Conservation (phyloP, 2,329 filamentous ascomycete genomes). For the Claviceps sp. region DNA sequence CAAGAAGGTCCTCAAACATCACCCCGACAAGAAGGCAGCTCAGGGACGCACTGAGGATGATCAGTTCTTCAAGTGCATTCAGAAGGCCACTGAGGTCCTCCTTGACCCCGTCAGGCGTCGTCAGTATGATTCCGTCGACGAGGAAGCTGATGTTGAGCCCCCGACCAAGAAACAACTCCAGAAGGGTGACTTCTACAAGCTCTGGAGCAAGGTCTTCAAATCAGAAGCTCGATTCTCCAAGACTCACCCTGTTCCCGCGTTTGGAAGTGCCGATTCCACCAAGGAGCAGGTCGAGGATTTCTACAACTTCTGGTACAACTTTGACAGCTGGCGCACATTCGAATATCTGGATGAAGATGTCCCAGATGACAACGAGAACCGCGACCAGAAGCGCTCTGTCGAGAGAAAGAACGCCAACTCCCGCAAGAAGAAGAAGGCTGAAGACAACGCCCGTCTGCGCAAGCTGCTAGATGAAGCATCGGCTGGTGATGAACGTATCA, state of each 20-base stretch:
- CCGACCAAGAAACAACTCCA: conserved; percentile 81
- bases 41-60: conserved; percentile 80
- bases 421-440: conserved; percentile 98
- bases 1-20: conserved; percentile 98
- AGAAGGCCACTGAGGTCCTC: conserved; percentile 90
- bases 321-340: conserved; percentile 94
- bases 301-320: conserved; percentile 99
- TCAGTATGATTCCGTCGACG: conserved; percentile 94
- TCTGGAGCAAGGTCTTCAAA: conserved; percentile 84
- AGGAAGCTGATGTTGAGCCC: conserved; percentile 81
- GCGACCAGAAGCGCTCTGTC: conserved; percentile 95
- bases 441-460: conserved; percentile 84
- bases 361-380: conserved; percentile 96
- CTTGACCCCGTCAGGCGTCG: conserved; percentile 83
- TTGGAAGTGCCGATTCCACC: conserved; percentile 72
- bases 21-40: conserved; percentile 97
- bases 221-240: conserved; percentile 89
- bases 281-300: conserved; percentile 88
- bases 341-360: conserved; percentile 99
- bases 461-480: conserved; percentile 80
- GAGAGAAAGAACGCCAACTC: conserved; percentile 98
- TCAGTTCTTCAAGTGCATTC: conserved; percentile 99
- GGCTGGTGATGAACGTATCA: conserved; percentile 84
- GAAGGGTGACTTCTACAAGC: conserved; percentile 88
- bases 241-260: conserved; percentile 70